Conservation (phyloP, 352 stramenopile species). For the Phytophthora foliorum region DNA sequence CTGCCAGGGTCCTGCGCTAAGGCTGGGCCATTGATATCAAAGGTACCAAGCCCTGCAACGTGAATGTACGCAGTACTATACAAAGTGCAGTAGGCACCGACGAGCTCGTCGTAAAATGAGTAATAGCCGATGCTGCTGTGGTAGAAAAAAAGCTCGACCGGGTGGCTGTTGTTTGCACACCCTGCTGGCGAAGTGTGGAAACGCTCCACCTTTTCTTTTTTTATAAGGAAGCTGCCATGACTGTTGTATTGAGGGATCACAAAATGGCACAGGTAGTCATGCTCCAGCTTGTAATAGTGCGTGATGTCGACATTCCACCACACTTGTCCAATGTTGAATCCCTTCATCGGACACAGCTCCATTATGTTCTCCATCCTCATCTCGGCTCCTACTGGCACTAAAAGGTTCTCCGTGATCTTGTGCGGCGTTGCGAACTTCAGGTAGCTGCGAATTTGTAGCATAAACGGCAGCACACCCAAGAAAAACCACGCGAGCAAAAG, state of each 20-base stretch:
- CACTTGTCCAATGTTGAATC: conserved; percentile 6
- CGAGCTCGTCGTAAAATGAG: conserved; percentile 16
- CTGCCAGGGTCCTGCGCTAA: conserved; percentile 6
- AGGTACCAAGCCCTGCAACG: conserved; percentile 7
- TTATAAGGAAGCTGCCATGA: conserved; percentile 14
- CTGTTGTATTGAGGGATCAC: conserved; percentile 22
- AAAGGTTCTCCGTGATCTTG: conserved; percentile 7
- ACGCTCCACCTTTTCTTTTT: background rate
- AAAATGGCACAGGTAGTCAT: conserved; percentile 17
- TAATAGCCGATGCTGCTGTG: conserved; percentile 18
- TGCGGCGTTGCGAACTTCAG: conserved; percentile 4
- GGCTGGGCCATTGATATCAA: conserved; percentile 14
- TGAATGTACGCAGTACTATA: conserved; percentile 10
- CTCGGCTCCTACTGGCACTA: background rate
- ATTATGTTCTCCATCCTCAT: background rate
- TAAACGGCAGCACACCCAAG: background rate
- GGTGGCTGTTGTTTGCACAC: conserved; percentile 6
- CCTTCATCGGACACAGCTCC: conserved; percentile 1
- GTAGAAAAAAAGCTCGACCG: conserved; percentile 10
- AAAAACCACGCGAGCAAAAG: background rate
- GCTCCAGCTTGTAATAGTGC: background rate
- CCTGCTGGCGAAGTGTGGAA: conserved; percentile 1
- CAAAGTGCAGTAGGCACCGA: conserved; percentile 3
- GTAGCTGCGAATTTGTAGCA: background rate
- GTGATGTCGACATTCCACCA: conserved; percentile 26